Conservation (phyloP, 2,329 filamentous ascomycete species). For the Gremmenia infestans region DNA sequence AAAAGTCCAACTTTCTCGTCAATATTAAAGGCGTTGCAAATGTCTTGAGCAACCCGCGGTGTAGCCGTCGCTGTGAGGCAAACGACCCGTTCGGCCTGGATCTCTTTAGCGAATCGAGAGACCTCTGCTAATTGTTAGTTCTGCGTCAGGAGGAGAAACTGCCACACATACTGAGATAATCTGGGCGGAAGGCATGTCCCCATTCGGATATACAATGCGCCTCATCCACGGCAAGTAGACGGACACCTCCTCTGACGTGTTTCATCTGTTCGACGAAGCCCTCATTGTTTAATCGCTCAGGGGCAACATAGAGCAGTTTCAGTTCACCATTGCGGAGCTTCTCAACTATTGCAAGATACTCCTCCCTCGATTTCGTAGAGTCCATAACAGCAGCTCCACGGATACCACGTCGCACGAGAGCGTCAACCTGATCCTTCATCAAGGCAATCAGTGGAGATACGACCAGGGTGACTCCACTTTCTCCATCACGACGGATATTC, state of each 20-base stretch:
- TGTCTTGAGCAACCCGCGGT: constrained; percentile 48
- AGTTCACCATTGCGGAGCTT: constrained; percentile 43
- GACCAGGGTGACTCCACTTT: constrained; percentile 47
- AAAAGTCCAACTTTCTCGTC: constrained; percentile 44
- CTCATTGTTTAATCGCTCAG: constrained; percentile 57
- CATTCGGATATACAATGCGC: constrained; percentile 56
- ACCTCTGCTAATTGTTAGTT: constrained; percentile 32
- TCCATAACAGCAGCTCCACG: constrained; percentile 48
- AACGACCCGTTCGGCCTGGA: constrained; percentile 52
- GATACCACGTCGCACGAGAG: constrained; percentile 44
- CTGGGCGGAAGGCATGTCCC: constrained; percentile 46
- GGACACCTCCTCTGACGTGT: constrained; percentile 48
- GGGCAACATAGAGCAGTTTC: constrained; percentile 53
- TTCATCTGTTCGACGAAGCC: constrained; percentile 53
- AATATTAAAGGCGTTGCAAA: constrained; percentile 49
- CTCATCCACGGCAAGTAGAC: constrained; percentile 53
- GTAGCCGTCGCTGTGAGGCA: constrained; percentile 58
- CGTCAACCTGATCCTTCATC: constrained; percentile 59
- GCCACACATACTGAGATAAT: constrained; percentile 40
- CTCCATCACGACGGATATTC: constrained; percentile 19
- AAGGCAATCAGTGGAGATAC: constrained; percentile 52
- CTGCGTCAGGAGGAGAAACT: neutral
- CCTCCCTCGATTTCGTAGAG: constrained; percentile 45
- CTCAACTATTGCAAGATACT: constrained; percentile 38
- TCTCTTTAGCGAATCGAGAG: constrained; percentile 50